Conservation (phyloP, 768 basidiomycete genomes). For the Phlegmacium glaucopus region DNA sequence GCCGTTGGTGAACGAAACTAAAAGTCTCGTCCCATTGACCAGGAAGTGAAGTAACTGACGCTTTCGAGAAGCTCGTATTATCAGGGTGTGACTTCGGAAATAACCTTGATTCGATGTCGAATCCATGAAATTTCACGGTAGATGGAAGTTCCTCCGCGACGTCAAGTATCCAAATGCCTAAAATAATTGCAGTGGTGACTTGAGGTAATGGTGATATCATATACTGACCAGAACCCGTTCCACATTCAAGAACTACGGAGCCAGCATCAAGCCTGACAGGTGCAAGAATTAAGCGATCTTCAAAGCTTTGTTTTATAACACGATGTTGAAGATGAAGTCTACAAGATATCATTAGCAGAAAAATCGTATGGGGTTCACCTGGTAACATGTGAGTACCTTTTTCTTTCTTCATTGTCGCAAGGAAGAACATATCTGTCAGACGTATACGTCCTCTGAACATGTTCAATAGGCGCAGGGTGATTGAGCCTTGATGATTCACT, state of each 20-base stretch:
- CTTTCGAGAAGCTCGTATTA: constrained; percentile 10
- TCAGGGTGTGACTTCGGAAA: constrained; percentile 13
- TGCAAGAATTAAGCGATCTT: constrained; percentile 9
- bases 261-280: constrained; percentile 9
- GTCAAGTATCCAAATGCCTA: constrained; percentile 21
- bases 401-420: constrained; percentile 11
- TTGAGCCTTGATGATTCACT: neutral
- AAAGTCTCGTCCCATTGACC: constrained; percentile 15
- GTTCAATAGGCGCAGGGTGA: constrained; percentile 5
- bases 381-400: constrained; percentile 4
- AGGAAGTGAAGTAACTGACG: constrained; percentile 12
- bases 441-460: constrained; percentile 1
- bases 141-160: constrained; percentile 6
- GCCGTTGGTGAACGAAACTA: constrained; percentile 17
- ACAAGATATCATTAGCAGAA: neutral
- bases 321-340: constrained; percentile 11
- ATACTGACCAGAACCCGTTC: constrained; percentile 14
- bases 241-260: constrained; percentile 15
- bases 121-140: constrained; percentile 11
- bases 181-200: neutral
- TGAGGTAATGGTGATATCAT: neutral
- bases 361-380: too few species aligned
- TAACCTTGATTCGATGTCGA: constrained; percentile 17
- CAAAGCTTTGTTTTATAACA: constrained; percentile 7
- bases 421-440: constrained; percentile 10